Evolutionary conservation across 768 basidiomycete genomes (phyloP).

Genomic region (Boletellus emodensis): DNA sequence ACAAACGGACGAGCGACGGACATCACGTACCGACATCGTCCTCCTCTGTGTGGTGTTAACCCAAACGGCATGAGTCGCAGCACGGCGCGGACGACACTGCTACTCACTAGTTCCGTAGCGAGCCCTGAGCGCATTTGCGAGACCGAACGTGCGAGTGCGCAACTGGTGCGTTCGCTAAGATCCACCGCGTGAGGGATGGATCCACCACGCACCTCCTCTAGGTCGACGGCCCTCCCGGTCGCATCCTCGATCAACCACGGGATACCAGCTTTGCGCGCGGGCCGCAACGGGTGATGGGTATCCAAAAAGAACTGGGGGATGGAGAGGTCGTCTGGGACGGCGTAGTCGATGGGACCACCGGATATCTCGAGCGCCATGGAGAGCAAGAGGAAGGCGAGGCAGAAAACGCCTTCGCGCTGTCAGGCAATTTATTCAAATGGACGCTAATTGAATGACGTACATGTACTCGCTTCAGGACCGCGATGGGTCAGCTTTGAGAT

Average conservation of each 20-base stretch:
- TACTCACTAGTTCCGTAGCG: slow-evolving; percentile 47
- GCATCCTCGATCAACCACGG: slow-evolving; percentile 62
- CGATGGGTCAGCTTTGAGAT: too few relatives aligned
- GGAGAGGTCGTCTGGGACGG: slow-evolving; percentile 59
- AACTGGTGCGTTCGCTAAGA: slow-evolving; percentile 26
- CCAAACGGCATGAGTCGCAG: not conserved
- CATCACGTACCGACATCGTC: slow-evolving; percentile 47
- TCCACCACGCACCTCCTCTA: slow-evolving; percentile 43
- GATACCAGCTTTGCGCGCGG: slow-evolving; percentile 39
- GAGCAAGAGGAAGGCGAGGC: too few relatives aligned
- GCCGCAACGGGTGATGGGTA: slow-evolving; percentile 38
- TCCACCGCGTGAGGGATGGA: not conserved
- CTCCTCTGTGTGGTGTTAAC: slow-evolving; percentile 33
- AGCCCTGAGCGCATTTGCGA: slow-evolving; percentile 51
- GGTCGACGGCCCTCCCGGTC: slow-evolving; percentile 41
- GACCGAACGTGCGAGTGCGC: slow-evolving; percentile 41
- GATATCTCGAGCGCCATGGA: slow-evolving; percentile 18
- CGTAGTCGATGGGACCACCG: slow-evolving; percentile 29
- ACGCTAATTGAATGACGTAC: too few relatives aligned
- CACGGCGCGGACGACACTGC: not conserved
- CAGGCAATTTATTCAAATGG: not conserved
- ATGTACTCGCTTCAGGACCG: too few relatives aligned
- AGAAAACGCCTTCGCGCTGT: too few relatives aligned
- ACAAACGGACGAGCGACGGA: not conserved
- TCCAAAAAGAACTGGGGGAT: slow-evolving; percentile 67